These are phyloP conservation scores for Phytophthora hibernalis DNA, from an alignment of 352 stramenopile genomes.

Conservation along the genomic window DNA sequence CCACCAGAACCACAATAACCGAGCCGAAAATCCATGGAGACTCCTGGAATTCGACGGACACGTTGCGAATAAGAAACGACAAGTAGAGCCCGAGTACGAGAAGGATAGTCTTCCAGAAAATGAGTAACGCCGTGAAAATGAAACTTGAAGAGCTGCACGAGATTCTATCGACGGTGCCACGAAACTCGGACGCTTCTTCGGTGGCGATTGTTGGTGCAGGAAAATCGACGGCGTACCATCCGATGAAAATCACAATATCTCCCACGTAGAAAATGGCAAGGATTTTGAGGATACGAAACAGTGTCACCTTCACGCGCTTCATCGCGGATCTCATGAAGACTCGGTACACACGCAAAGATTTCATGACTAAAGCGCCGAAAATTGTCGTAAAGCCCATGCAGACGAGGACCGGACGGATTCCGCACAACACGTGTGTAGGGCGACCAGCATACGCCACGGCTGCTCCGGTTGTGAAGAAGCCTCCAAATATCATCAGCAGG, in stretches of 20 bases:
- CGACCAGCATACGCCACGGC: conserved; percentile 32
- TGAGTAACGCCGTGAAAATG: conserved; percentile 50
- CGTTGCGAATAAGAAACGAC: conserved; percentile 57
- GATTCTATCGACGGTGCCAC: conserved; percentile 23
- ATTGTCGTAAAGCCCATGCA: conserved; percentile 45
- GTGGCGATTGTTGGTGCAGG: conserved; percentile 23
- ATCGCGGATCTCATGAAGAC: conserved; percentile 48
- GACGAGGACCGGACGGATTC: conserved; percentile 30
- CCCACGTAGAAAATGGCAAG: conserved; percentile 32
- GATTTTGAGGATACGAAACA: conserved; percentile 39
- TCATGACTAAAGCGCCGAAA: conserved; percentile 45
- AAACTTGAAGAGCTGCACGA: conserved; percentile 42
- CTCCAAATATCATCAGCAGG: conserved; percentile 40
- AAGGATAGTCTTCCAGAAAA: conserved; percentile 59
- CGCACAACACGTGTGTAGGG: conserved; percentile 33
- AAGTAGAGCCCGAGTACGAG: conserved; percentile 48
- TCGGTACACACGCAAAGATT: conserved; percentile 55
- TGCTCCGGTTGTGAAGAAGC: conserved; percentile 33
- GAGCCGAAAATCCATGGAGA: conserved; percentile 67
- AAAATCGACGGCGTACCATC: conserved; percentile 39
- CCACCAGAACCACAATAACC: conserved; percentile 54
- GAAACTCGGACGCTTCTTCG: conserved; percentile 21
- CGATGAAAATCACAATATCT: conserved; percentile 40
- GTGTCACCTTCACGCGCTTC: conserved; percentile 41
- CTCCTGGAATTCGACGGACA: conserved; percentile 63